A percentile compares a stretch with the other conserved stretches of the same genome.
Evolutionary conservation across 805 yeast genomes (phyloP).

Genomic region (Saccharomycopsis synnaedendra): DNA sequence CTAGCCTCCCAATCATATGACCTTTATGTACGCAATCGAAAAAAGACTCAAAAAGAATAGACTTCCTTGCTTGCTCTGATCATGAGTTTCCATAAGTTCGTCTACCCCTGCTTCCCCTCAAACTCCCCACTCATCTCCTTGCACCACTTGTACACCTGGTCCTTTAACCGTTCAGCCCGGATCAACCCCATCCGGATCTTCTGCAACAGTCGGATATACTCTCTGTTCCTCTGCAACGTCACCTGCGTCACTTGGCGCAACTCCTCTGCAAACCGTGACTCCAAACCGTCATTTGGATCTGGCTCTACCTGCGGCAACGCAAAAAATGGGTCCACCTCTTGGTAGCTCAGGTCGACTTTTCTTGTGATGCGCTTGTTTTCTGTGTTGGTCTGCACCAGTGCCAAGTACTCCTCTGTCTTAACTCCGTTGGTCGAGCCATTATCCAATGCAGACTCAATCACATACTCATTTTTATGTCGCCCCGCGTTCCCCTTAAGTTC

Average conservation of each 20-base stretch:
- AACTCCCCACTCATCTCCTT: conserved; percentile 66
- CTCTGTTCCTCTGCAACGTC: conserved; percentile 73
- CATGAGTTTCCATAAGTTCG: no score
- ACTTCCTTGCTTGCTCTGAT: no score
- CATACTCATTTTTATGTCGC: conserved; percentile 12
- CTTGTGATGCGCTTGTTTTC: conserved; percentile 23
- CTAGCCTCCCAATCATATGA: no score
- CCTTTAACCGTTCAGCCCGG: conserved; percentile 66
- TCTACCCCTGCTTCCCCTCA: conserved; percentile 23
- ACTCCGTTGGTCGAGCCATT: conserved; percentile 14
- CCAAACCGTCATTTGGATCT: conserved; percentile 41
- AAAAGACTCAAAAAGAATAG: no score
- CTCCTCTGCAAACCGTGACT: conserved; percentile 50
- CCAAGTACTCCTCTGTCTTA: conserved; percentile 11
- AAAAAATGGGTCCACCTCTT: conserved; percentile 52
- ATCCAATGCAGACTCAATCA: conserved; percentile 12
- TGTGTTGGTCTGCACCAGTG: conserved; percentile 4
- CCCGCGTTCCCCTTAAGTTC: conserved; percentile 7
- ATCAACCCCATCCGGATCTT: conserved; percentile 64
- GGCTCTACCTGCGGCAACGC: conserved; percentile 40
- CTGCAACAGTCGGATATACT: conserved; percentile 71
- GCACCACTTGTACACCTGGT: conserved; percentile 70
- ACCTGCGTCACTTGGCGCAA: conserved; percentile 67
- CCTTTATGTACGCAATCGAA: no score
- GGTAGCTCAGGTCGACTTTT: conserved; percentile 16